Evolutionary conservation across 306 rosid genomes (phyloP), one percentile per base, ranked within the genome.

Genomic region (Vigna radiata): DNA sequence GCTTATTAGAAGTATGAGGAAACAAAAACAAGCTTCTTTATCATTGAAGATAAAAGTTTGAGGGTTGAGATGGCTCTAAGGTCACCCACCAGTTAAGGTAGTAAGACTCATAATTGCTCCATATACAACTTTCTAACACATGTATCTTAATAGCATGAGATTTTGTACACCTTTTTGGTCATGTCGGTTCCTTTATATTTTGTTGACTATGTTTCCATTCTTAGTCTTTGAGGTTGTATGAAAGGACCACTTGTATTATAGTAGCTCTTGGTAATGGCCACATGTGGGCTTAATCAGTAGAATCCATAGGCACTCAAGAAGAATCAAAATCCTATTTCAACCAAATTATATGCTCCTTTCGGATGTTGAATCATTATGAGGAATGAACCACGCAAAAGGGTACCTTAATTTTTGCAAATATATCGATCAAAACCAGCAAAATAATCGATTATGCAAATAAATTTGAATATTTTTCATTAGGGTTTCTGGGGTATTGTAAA

Each of bases 81-180:
- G 27, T 25, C 27, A 25, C 87, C 87, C 74, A 84, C 79, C 69
- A 62, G 44, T 81, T 63, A 83, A 81, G 79, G 86, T 54, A 72
- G 63, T 36, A 77, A 77, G 82, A 58, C 73, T 72, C 72, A 79
- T 72, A 85, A 75, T 85, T 79, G 77, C 82, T 72, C 43, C 77
- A 47, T 67, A 29, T 56, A 64, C 82, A 55, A 50, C 43, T 81
- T 52, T 58, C 78, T 46, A 62, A 21, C 79, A 36, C 53, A 44
- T 31, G 60, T 78, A 68, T 61, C 52, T 76, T 62, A 56, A 50
- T 70, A 4, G 70, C 13, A 70, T 58, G 62, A 29, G 77, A 77
- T 49, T 70, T 41, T 64, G 37, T 64, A 56, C n/a, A 37, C 70
- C 75, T 47, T 78, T 83, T 81, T 54, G 18, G 41, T 11, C 73